These are phyloP conservation scores for Magnusiomyces suaveolens DNA, from an alignment of 1,139 yeast species.

Conservation along the genomic window DNA sequence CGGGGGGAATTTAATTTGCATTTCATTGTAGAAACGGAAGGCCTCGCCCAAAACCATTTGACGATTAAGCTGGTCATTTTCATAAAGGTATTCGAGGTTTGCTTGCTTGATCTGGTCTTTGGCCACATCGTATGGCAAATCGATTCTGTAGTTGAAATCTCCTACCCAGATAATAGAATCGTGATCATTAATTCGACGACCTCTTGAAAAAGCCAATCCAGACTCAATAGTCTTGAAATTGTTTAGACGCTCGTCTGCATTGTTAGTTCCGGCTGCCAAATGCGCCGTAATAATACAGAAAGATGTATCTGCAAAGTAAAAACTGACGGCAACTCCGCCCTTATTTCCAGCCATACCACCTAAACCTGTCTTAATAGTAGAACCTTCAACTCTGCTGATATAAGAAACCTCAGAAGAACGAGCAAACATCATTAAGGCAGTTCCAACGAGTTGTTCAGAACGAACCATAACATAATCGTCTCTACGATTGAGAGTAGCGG, in stretches of 20 bases:
- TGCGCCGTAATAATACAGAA: slow-evolving; percentile 85
- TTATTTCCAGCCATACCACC: slow-evolving; percentile 91
- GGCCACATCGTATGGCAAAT: slow-evolving; percentile 66
- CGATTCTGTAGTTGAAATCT: slow-evolving; percentile 83
- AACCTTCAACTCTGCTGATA: slow-evolving; percentile 68
- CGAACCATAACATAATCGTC: slow-evolving; percentile 60
- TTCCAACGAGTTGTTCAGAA: slow-evolving; percentile 88
- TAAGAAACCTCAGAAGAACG: slow-evolving; percentile 51
- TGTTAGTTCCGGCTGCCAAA: slow-evolving; percentile 84
- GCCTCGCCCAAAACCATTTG: slow-evolving; percentile 83
- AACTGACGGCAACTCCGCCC: slow-evolving; percentile 83
- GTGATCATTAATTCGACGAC: slow-evolving; percentile 61
- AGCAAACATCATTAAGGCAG: slow-evolving; percentile 66
- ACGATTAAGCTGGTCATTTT: slow-evolving; percentile 68
- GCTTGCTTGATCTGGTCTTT: slow-evolving; percentile 44
- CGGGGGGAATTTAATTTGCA: slow-evolving; percentile 69
- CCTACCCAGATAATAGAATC: slow-evolving; percentile 92
- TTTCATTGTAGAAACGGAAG: slow-evolving; percentile 77
- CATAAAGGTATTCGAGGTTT: slow-evolving; percentile 45
- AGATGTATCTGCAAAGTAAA: slow-evolving; percentile 64
- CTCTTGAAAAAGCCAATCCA: slow-evolving; percentile 69
- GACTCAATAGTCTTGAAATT: slow-evolving; percentile 74
- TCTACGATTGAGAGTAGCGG: slow-evolving; percentile 46
- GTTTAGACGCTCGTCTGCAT: slow-evolving; percentile 76
- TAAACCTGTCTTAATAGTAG: slow-evolving; percentile 76